Base-by-base conservation (phyloP, 139 green algal genomes). In the Pleodorina starrii region DNA sequence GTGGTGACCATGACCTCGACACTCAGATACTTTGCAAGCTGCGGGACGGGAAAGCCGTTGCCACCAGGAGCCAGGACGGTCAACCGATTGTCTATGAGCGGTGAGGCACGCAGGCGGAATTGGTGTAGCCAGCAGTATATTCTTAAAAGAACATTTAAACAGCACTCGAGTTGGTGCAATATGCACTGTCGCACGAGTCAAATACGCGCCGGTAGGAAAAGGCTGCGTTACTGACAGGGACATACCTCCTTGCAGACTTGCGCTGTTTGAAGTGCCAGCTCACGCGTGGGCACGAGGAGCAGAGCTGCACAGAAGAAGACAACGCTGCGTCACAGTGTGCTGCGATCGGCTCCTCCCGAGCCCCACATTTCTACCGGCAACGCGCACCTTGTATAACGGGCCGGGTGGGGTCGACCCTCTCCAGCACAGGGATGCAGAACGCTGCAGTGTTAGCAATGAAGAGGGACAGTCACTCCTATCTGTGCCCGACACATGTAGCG, bases 351-450 rank as follows among this genome's bases (percentile, higher is more conserved):
- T 5, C 2, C 19, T 40, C 5, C 84, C 57, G 46, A 72, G 38
- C 73, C 68, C 54, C 84, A 90, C 11, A n/a, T 38, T 35, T 29
- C 9, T 42, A 29, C 7, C 43, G 7, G 36, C n/a, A n/a, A n/a
- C n/a, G n/a, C 92, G 69, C 85, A 97, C 97, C 97, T 93, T 99
- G 98, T 75, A 99, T 98, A 71, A 96, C 92, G 74, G 98, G 97
- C 71, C 95, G 96, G 44, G 77, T 92, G 6, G 93, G 93, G 91
- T 99, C 97, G 14, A 99, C 91, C 81, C 97, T 97, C 91, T 99
- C 98, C 27, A 99, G 92, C 21, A 99, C 95, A 0, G 98, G 98
- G 84, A 99, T 99, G 92, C 92, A 97, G 91, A 99, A 99, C n/a
- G 98, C 98, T 54, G 82, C 66, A 76, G 25, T 76, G 17, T 23